phyloP scores from a whole-genome alignment of 306 rosid genomes.

The Macrotyloma uniflorum region DNA sequence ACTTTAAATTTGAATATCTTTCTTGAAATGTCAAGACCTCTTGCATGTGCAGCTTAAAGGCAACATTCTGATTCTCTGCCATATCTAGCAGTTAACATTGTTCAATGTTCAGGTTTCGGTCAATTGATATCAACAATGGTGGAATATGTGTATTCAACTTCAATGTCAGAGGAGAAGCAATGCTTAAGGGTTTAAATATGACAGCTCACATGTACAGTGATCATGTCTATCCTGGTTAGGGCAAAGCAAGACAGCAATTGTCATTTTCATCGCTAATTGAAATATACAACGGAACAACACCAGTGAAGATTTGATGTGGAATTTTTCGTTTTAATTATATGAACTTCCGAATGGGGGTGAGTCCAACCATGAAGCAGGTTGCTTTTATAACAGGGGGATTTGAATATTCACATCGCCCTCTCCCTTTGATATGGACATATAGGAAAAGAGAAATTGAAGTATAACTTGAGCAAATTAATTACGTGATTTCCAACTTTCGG shows the following conservation, averaged over 20 bases:
- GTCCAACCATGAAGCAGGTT: background rate
- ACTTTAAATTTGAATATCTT: conserved; percentile 1
- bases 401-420: background rate
- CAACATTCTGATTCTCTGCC: background rate
- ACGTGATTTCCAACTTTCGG: conserved; percentile 6
- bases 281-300: background rate
- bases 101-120: conserved; percentile 65
- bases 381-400: background rate
- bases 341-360: background rate
- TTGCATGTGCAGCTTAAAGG: background rate
- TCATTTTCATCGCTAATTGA: background rate
- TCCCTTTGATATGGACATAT: background rate
- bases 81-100: conserved; percentile 24
- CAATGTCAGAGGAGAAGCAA: conserved; percentile 77
- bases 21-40: conserved; percentile 33
- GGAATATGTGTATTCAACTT: conserved; percentile 71
- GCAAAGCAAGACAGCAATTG: background rate
- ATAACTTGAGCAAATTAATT: background rate
- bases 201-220: conserved; percentile 75
- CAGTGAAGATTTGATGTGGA: conserved; percentile 2
- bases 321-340: background rate
- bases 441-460: background rate
- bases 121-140: conserved; percentile 69
- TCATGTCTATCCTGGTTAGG: conserved; percentile 56
- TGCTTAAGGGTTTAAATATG: conserved; percentile 71